These are phyloP conservation scores for Dispira parvispora DNA, from an alignment of 192 early-diverging fungal species.

Conservation along the genomic window DNA sequence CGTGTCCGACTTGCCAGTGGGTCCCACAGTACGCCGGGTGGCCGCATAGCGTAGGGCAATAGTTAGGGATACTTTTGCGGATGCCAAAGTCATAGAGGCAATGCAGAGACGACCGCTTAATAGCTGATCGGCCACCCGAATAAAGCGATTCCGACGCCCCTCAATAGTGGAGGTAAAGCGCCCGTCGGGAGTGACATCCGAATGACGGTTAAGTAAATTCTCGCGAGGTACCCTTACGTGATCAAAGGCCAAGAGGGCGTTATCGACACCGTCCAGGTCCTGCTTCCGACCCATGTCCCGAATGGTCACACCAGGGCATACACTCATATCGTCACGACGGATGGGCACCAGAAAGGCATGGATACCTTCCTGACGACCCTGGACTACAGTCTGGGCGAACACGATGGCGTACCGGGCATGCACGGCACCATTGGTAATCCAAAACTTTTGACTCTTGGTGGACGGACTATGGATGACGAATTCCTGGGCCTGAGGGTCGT, in stretches of 20 bases:
- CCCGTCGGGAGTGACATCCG: conserved; percentile 35
- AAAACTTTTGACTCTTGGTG: conserved; percentile 58
- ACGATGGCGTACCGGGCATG: conserved; percentile 57
- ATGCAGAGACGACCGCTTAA: conserved; percentile 54
- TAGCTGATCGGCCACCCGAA: conserved; percentile 63
- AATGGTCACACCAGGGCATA: conserved; percentile 44
- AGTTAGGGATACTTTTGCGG: conserved; percentile 39
- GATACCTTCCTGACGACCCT: conserved; percentile 55
- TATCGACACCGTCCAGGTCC: conserved; percentile 63
- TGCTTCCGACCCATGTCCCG: conserved; percentile 60
- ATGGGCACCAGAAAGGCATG: conserved; percentile 57
- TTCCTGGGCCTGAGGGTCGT: conserved; percentile 39
- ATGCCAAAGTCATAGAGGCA: conserved; percentile 44
- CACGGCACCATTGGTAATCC: conserved; percentile 58
- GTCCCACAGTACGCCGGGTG: conserved; percentile 51
- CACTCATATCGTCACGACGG: conserved; percentile 47
- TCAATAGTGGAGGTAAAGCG: conserved; percentile 34
- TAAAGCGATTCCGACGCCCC: conserved; percentile 47
- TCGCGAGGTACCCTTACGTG: conserved; percentile 36
- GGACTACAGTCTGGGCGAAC: conserved; percentile 57
- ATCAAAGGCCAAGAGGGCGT: conserved; percentile 44
- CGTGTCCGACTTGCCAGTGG: conserved; percentile 57
- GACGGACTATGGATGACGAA: conserved; percentile 59
- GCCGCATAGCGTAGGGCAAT: conserved; percentile 60
- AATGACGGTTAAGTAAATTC: conserved; percentile 53